phyloP scores from a whole-genome alignment of 495 filamentous ascomycete genomes.

The Penicillium angulare region DNA sequence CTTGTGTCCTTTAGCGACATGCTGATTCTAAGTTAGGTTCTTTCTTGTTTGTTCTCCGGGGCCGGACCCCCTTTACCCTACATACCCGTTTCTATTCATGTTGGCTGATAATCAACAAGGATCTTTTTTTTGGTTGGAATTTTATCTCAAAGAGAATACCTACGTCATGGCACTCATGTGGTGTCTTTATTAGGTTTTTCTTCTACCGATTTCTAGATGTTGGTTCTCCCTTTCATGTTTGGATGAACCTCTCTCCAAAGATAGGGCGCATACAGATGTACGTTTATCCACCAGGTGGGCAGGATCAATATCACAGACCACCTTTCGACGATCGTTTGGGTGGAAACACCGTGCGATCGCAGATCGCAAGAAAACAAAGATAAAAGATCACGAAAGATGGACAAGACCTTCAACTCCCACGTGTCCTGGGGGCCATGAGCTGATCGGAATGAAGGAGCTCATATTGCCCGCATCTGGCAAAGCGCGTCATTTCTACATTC shows the following conservation, averaged over 20 bases:
- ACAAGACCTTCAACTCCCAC: neutral
- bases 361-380: neutral
- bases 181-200: conserved; percentile 1
- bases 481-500: neutral
- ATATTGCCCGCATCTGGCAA: neutral
- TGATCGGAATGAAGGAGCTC: neutral
- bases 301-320: neutral
- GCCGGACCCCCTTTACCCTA: neutral
- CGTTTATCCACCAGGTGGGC: neutral
- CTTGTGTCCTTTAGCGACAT: neutral
- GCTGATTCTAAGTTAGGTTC: neutral
- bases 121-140: no score
- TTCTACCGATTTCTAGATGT: neutral
- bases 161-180: no score
- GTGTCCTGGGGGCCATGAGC: neutral
- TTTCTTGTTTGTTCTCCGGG: neutral
- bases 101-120: no score
- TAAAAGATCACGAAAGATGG: neutral
- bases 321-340: neutral
- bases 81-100: neutral
- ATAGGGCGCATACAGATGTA: neutral
- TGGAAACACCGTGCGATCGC: neutral
- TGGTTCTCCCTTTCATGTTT: neutral
- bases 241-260: neutral
- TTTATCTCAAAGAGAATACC: no score